A percentile compares a stretch with the other conserved stretches of the same genome.
phyloP scores from a whole-genome alignment of 2,329 filamentous ascomycete genomes.

The Metarhizium guizhouense region DNA sequence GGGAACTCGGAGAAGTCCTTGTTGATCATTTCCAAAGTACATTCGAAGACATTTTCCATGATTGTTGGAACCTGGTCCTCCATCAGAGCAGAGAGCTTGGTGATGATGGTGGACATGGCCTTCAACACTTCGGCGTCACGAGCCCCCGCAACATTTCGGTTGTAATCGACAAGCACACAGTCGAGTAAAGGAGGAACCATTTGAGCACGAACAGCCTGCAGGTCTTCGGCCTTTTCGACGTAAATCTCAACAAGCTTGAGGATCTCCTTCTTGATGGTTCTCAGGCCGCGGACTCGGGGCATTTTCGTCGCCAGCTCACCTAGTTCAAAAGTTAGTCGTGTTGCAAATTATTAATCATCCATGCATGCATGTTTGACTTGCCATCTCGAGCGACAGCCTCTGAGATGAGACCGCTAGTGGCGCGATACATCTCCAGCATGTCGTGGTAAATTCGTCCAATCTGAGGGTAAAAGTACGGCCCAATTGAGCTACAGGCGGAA shows the following conservation, averaged over 20 bases:
- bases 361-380: conserved; percentile 28
- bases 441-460: conserved; percentile 96
- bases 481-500: conserved; percentile 93
- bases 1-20: conserved; percentile 99
- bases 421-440: conserved; percentile 98
- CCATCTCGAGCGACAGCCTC: conserved; percentile 82
- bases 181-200: conserved; percentile 95
- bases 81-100: conserved; percentile 92
- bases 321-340: conserved; percentile 21
- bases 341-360: conserved; percentile 10
- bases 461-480: conserved; percentile 95
- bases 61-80: conserved; percentile 96
- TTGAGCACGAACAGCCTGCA: conserved; percentile 84
- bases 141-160: conserved; percentile 90
- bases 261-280: conserved; percentile 99
- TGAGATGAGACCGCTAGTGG: conserved; percentile 92
- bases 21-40: conserved; percentile 99
- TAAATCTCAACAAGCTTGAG: conserved; percentile 97
- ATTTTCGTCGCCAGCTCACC: conserved; percentile 93
- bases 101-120: conserved; percentile 95
- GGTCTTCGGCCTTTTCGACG: conserved; percentile 93
- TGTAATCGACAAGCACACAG: conserved; percentile 91
- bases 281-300: conserved; percentile 86
- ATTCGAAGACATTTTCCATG: conserved; percentile 98
- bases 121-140: conserved; percentile 94